Percentiles rank a stretch among this genome's conserved stretches.
phyloP scores from a whole-genome alignment of 2,329 filamentous ascomycete genomes.

The Macrophomina phaseolina region DNA sequence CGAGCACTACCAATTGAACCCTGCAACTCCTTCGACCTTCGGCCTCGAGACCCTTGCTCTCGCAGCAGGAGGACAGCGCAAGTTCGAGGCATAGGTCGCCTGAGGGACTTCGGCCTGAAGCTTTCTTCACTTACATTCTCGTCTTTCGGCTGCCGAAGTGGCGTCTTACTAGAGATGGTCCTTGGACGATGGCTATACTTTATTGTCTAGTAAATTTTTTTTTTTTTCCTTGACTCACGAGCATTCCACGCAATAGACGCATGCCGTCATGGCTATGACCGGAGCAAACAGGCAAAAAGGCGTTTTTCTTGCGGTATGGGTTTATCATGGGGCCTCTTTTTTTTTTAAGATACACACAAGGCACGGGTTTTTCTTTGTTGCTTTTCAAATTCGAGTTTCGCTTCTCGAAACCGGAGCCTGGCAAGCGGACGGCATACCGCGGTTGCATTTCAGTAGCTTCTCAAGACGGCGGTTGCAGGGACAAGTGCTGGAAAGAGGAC shows the following conservation, averaged over 20 bases:
- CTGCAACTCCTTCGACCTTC: slow-evolving; percentile 33
- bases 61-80: slow-evolving; percentile 46
- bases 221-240: slow-evolving; percentile 20
- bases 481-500: slow-evolving; percentile 2
- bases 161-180: slow-evolving; percentile 1
- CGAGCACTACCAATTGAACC: slow-evolving; percentile 14
- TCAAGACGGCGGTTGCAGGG: slow-evolving; percentile 8
- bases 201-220: slow-evolving; percentile 7
- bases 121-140: not conserved
- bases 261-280: slow-evolving; percentile 49
- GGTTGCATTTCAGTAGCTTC: slow-evolving; percentile 6
- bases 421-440: not conserved
- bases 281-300: slow-evolving; percentile 26
- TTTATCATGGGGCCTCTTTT: not conserved
- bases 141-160: not conserved
- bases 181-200: not conserved
- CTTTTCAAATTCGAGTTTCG: not conserved
- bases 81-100: slow-evolving; percentile 34
- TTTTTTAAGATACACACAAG: slow-evolving; percentile 28
- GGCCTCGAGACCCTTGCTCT: slow-evolving; percentile 46
- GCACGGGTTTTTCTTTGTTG: slow-evolving; percentile 17
- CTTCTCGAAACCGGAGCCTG: not conserved
- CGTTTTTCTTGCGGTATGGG: slow-evolving; percentile 9
- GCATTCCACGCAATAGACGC: slow-evolving; percentile 43
- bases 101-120: not conserved